Evolutionary conservation across 2,329 filamentous ascomycete species (phyloP).

Genomic region (Zarea fungicola): DNA sequence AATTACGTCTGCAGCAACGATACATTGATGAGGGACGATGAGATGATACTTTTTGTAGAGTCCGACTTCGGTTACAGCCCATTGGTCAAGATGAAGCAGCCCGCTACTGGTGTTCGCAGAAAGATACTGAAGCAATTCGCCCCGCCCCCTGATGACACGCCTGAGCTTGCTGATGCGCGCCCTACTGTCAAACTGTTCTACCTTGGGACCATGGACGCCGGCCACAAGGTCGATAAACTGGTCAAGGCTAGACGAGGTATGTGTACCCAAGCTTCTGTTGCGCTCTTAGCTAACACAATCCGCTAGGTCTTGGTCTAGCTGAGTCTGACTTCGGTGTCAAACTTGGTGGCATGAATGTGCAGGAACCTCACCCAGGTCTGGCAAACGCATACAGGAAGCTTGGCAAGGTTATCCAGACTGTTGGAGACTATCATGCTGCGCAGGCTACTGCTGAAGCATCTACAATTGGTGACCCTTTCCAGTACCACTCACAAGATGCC

Average conservation of each 20-base stretch:
- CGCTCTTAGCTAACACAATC: too few relatives aligned
- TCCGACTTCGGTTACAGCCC: slow-evolving; percentile 98
- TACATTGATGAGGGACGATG: slow-evolving; percentile 87
- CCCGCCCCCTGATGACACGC: slow-evolving; percentile 92
- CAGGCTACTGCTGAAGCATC: slow-evolving; percentile 96
- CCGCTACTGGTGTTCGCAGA: slow-evolving; percentile 87
- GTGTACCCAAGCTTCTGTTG: slow-evolving; percentile 2
- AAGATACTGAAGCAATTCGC: slow-evolving; percentile 98
- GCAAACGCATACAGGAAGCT: slow-evolving; percentile 91
- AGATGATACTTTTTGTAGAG: slow-evolving; percentile 98
- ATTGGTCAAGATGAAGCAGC: slow-evolving; percentile 91
- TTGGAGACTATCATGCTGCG: slow-evolving; percentile 91
- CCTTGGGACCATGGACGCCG: slow-evolving; percentile 90
- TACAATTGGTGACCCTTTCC: slow-evolving; percentile 86
- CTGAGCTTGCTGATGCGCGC: slow-evolving; percentile 83
- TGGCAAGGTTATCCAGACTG: slow-evolving; percentile 86
- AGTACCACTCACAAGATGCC: slow-evolving; percentile 91
- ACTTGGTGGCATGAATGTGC: slow-evolving; percentile 76
- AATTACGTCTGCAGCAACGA: slow-evolving; percentile 91
- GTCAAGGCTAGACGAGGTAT: slow-evolving; percentile 88
- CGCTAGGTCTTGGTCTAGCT: slow-evolving; percentile 82
- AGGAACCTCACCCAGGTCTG: slow-evolving; percentile 85
- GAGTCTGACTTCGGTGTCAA: slow-evolving; percentile 94
- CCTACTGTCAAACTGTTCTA: slow-evolving; percentile 95
- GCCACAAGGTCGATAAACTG: slow-evolving; percentile 90